A percentile compares a stretch with the other conserved stretches of the same genome.
These are phyloP conservation scores for Vitis rotundifolia DNA, from an alignment of 164 flowering plant genomes.

Conservation along the genomic window DNA sequence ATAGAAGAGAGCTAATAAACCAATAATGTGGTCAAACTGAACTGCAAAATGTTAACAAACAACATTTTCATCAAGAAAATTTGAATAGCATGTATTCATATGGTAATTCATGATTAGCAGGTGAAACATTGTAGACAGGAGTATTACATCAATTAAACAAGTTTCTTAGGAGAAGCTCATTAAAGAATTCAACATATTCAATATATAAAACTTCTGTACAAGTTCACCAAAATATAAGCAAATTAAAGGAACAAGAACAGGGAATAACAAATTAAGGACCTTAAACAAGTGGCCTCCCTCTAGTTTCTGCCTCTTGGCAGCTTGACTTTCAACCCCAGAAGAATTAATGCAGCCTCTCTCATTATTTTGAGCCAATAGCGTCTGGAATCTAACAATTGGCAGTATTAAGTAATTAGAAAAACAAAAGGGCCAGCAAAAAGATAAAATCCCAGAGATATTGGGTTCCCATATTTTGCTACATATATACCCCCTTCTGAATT, in stretches of 20 bases:
- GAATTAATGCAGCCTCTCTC: slow-evolving; percentile 32
- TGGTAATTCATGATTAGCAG: no score
- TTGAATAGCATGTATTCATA: no score
- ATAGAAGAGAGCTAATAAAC: background rate
- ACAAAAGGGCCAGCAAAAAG: no score
- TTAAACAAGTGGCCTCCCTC: slow-evolving; percentile 80
- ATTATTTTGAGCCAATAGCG: slow-evolving; percentile 23
- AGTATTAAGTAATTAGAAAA: background rate
- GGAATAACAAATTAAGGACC: slow-evolving; percentile 37
- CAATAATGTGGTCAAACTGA: background rate
- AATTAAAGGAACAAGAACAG: background rate
- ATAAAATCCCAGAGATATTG: no score
- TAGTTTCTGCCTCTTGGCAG: slow-evolving; percentile 92
- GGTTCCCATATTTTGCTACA: no score
- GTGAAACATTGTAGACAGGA: no score
- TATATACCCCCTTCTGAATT: no score
- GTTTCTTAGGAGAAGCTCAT: no score
- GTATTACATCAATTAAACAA: no score
- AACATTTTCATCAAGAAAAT: background rate
- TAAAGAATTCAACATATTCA: background rate
- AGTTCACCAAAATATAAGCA: slow-evolving; percentile 1
- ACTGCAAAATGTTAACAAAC: background rate
- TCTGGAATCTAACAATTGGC: slow-evolving; percentile 41
- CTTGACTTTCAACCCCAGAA: slow-evolving; percentile 62
- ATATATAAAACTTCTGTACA: background rate